Percentiles rank a stretch among this genome's conserved stretches.
Evolutionary conservation across 495 filamentous ascomycete genomes (phyloP).

Genomic region (Penicillium daleae): DNA sequence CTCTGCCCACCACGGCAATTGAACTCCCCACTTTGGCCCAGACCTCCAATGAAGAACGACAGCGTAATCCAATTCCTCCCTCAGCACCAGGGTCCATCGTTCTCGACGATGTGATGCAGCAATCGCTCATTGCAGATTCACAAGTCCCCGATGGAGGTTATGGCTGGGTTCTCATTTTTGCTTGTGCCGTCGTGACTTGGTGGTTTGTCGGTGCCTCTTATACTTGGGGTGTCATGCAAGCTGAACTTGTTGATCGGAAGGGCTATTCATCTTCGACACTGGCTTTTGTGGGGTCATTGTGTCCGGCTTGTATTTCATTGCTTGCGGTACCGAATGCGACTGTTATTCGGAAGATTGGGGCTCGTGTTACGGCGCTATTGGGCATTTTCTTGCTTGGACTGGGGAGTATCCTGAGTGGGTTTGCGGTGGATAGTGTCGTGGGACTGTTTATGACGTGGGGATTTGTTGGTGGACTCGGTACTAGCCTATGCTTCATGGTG

Average conservation of each 20-base stretch:
- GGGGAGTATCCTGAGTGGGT: constrained; percentile 55
- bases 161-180: constrained; percentile 60
- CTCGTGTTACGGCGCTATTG: constrained; percentile 45
- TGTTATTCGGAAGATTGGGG: constrained; percentile 54
- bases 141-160: constrained; percentile 62
- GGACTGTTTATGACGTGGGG: constrained; percentile 61
- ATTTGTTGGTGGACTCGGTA: constrained; percentile 56
- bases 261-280: constrained; percentile 53
- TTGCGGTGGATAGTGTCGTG: constrained; percentile 49
- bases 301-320: constrained; percentile 50
- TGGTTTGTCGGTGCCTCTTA: constrained; percentile 58
- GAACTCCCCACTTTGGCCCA: constrained; percentile 21
- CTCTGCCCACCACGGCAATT: constrained; percentile 25
- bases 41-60: constrained; percentile 17
- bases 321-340: constrained; percentile 53
- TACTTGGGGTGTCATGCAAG: constrained; percentile 62
- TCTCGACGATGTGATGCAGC: constrained; percentile 49
- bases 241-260: constrained; percentile 51
- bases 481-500: constrained; percentile 39
- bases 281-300: constrained; percentile 60
- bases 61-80: constrained; percentile 19
- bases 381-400: constrained; percentile 52
- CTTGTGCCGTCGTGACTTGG: constrained; percentile 55
- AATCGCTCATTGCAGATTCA: constrained; percentile 51
- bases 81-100: constrained; percentile 2